Base-by-base conservation (phyloP, 371 early-diverging fungal species). In the Actinomortierella ambigua region DNA sequence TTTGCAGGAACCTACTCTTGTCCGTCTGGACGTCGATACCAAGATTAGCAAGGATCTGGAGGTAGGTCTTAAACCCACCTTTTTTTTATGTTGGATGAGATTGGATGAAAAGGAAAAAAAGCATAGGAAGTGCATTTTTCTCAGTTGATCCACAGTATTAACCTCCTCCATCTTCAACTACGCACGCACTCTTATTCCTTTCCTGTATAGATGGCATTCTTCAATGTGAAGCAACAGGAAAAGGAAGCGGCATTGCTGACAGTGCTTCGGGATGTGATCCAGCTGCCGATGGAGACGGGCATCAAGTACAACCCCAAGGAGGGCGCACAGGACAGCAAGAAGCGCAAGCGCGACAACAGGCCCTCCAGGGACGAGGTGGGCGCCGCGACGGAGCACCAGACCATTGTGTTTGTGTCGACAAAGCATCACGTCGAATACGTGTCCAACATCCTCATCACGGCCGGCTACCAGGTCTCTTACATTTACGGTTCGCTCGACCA, bases 341-440 rank as follows among this genome's bases (percentile, higher is more conserved):
- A 82, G 22, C 80, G 81, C 49, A 79, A 83, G 52, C 77, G 69
- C 22, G 80, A 77, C 34, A 78, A 78, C 4, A 34, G 11, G 34
- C 34, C 34, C 11, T 77, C 85, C 3, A 79, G 80, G 54, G 80
- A 82, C 8, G 48, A 62, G 14, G 59, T 62, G 6, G 59, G 65
- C 18, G 68, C 64, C 6, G 69, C 68, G 42, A 76, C 71, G 29
- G 69, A 65, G 41, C 83, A 86, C 34, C 95, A 94, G 68, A 95
- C 97, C 8, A 92, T 98, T 57, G 80, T 98, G 13, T 98, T 98
- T 79, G 94, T 86, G 2, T 88, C 97, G 15, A 98, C 98, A 17
- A 97, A 96, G 77, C 97, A 98, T 78, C 95, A 96, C 65, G 99
- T 98, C 59, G 98, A 97, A 76, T 97, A 96, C 76, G 64, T 97